phyloP scores from a whole-genome alignment of 305 asterid genomes.

The Caryopteris hybrid region DNA sequence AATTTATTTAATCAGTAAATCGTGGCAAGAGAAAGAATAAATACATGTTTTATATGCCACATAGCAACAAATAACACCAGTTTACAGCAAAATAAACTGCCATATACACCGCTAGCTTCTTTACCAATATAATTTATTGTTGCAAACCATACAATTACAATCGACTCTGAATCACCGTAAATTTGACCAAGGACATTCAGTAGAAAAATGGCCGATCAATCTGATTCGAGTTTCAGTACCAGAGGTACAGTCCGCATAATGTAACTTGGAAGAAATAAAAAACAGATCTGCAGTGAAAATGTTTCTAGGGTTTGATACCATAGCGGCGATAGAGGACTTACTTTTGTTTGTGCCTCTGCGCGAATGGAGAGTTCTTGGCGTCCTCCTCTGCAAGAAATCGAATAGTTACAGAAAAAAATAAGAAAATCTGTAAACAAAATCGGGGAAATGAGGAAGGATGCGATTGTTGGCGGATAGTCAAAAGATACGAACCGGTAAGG shows the following conservation, averaged over 20 bases:
- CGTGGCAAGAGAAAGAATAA: background rate
- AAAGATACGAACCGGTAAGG: constrained; percentile 21
- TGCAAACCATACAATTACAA: no score
- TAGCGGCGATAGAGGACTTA: background rate
- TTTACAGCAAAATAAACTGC: background rate
- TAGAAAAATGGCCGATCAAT: background rate
- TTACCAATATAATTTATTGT: background rate
- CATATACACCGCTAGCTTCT: background rate
- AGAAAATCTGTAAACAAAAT: background rate
- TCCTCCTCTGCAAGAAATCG: constrained; percentile 17
- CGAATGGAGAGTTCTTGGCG: constrained; percentile 15
- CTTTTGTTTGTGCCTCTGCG: constrained; percentile 19
- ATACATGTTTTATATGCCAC: background rate
- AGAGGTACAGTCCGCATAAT: background rate
- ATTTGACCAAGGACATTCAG: background rate
- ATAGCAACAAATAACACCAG: background rate
- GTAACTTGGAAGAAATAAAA: background rate
- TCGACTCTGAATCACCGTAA: background rate
- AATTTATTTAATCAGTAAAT: background rate
- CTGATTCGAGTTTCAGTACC: background rate
- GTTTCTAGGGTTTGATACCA: constrained; percentile 14
- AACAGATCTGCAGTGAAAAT: background rate
- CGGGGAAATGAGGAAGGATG: background rate
- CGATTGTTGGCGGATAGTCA: background rate
- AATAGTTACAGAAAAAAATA: background rate